Evolutionary conservation across 495 filamentous ascomycete species (phyloP).

Genomic region (Xanthoparmelia taractica): DNA sequence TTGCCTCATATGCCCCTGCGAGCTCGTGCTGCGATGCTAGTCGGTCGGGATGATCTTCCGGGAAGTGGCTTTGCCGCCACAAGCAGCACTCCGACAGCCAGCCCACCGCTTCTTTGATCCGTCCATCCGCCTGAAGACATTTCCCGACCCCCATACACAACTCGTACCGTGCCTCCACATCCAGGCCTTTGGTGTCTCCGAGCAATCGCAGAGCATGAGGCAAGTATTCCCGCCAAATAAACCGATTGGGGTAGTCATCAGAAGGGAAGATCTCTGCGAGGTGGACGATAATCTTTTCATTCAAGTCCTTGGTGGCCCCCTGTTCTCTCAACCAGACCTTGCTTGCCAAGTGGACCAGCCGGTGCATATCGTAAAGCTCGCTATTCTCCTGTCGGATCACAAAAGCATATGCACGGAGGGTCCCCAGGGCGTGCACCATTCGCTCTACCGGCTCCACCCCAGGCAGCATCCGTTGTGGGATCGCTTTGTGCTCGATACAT

Average conservation of each 20-base stretch:
- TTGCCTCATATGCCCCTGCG: conserved; percentile 31
- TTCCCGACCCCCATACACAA: conserved; percentile 21
- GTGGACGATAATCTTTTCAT: conserved; percentile 11
- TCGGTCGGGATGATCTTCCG: conserved; percentile 21
- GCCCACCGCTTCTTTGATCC: conserved; percentile 14
- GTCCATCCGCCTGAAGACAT: conserved; percentile 17
- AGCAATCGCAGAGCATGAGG: conserved; percentile 31
- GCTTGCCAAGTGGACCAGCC: conserved; percentile 61
- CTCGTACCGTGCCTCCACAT: conserved; percentile 17
- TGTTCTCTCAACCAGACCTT: conserved; percentile 30
- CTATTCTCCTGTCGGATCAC: conserved; percentile 46
- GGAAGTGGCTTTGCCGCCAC: too few relatives aligned
- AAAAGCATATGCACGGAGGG: conserved; percentile 33
- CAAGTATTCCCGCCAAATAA: conserved; percentile 29
- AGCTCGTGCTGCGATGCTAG: conserved; percentile 29
- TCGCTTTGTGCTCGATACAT: conserved; percentile 37
- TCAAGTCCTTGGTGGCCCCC: conserved; percentile 5
- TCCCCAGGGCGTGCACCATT: conserved; percentile 29
- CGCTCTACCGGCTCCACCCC: conserved; percentile 5
- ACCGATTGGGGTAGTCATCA: conserved; percentile 22
- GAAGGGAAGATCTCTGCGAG: conserved; percentile 26
- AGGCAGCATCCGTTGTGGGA: conserved; percentile 26
- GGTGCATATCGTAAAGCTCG: conserved; percentile 94
- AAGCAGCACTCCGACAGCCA: too few relatives aligned
- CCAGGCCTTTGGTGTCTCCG: conserved; percentile 15